Evolutionary conservation across 805 yeast species (phyloP).

Genomic region (Metschnikowia cubensis): DNA sequence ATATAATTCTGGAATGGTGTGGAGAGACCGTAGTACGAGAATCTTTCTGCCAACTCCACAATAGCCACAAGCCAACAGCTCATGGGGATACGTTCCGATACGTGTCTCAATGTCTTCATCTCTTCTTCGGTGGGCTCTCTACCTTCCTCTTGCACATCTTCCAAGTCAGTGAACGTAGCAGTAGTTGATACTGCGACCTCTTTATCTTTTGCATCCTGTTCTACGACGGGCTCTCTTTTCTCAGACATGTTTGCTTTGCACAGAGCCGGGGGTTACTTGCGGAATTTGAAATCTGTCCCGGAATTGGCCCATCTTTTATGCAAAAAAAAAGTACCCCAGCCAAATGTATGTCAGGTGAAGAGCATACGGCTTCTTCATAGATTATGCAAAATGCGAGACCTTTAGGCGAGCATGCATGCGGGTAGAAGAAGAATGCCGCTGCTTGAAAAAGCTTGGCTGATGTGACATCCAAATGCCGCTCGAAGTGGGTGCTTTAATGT

Average conservation of each 20-base stretch:
- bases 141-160: constrained; percentile 3
- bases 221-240: neutral
- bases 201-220: neutral
- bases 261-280: neutral
- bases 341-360: neutral
- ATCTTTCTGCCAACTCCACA: constrained; percentile 15
- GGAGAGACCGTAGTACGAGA: constrained; percentile 15
- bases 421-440: neutral
- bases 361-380: neutral
- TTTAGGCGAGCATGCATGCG: neutral
- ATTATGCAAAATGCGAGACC: constrained; percentile 1
- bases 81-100: constrained; percentile 26
- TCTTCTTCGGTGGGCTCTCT: constrained; percentile 49
- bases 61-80: constrained; percentile 15
- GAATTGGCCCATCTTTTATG: neutral
- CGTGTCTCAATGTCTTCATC: constrained; percentile 47
- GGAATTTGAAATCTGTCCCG: neutral
- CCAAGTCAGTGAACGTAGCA: constrained; percentile 4
- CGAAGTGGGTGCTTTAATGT: neutral
- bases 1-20: constrained; percentile 17
- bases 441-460: neutral
- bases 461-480: neutral
- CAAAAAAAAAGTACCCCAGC: neutral
- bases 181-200: neutral
- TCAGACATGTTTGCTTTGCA: neutral